phyloP scores from a whole-genome alignment of 2,329 filamentous ascomycete species.

The Periconia sp. region DNA sequence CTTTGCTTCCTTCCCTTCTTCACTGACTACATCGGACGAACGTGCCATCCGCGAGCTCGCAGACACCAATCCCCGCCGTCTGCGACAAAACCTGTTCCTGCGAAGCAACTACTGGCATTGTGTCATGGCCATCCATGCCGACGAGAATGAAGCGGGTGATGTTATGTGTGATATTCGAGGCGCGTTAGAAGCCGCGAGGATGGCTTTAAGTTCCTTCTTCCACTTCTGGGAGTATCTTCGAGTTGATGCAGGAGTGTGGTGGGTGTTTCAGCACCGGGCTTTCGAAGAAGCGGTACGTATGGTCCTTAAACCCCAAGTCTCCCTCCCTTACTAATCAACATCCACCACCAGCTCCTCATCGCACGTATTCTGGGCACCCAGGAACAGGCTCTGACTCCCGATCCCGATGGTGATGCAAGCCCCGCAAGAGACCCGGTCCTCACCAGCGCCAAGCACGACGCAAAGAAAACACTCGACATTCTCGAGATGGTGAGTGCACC shows the following conservation, averaged over 20 bases:
- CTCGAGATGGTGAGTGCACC: slow-evolving; percentile 47
- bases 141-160: slow-evolving; percentile 61
- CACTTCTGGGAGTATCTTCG: slow-evolving; percentile 70
- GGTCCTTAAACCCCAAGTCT: neutral
- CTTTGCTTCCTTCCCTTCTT: slow-evolving; percentile 70
- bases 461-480: slow-evolving; percentile 48
- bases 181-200: slow-evolving; percentile 73
- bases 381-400: slow-evolving; percentile 33
- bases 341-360: slow-evolving; percentile 39
- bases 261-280: slow-evolving; percentile 80
- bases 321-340: neutral
- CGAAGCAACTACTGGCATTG: slow-evolving; percentile 85
- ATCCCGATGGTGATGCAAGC: slow-evolving; percentile 19
- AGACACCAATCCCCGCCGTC: slow-evolving; percentile 63
- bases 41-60: slow-evolving; percentile 61
- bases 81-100: slow-evolving; percentile 75
- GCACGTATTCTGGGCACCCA: slow-evolving; percentile 42
- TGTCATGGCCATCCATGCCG: slow-evolving; percentile 75
- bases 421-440: slow-evolving; percentile 36
- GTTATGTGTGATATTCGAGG: slow-evolving; percentile 62
- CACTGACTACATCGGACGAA: slow-evolving; percentile 69
- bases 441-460: slow-evolving; percentile 47
- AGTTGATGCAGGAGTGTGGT: slow-evolving; percentile 76
- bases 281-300: slow-evolving; percentile 74
- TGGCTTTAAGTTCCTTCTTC: slow-evolving; percentile 74